Conservation (phyloP, 805 yeast genomes). For the Dipodascus albidus region DNA sequence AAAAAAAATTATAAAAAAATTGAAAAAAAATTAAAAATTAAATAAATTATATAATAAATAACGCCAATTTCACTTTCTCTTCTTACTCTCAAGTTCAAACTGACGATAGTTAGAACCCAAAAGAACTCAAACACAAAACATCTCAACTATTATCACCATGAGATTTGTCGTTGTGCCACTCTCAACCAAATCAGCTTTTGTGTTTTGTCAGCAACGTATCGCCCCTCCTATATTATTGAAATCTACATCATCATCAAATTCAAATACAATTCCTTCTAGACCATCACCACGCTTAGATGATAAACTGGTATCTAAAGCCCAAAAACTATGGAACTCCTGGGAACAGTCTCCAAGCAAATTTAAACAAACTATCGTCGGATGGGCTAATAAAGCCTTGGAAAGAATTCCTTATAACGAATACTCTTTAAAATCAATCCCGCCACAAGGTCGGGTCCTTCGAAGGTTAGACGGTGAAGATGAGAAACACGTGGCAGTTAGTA, state of each 20-base stretch:
- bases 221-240: not conserved
- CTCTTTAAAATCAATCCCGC: slow-evolving; percentile 66
- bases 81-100: no score
- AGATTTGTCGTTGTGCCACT: slow-evolving; percentile 64
- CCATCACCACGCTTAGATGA: slow-evolving; percentile 29
- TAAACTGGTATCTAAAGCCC: slow-evolving; percentile 36
- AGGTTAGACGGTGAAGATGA: slow-evolving; percentile 28
- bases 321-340: slow-evolving; percentile 52
- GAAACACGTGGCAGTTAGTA: slow-evolving; percentile 3
- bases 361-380: slow-evolving; percentile 47
- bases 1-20: slow-evolving; percentile 5
- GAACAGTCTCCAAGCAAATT: slow-evolving; percentile 40
- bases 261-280: slow-evolving; percentile 24
- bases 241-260: slow-evolving; percentile 16
- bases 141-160: no score
- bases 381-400: slow-evolving; percentile 42
- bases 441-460: slow-evolving; percentile 45
- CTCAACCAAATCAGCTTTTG: slow-evolving; percentile 45
- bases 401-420: slow-evolving; percentile 73
- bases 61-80: no score
- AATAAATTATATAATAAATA: no score
- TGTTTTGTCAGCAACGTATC: slow-evolving; percentile 50
- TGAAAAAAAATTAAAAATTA: no score
- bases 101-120: no score
- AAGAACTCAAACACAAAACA: no score